Base-by-base conservation (phyloP, 2,329 filamentous ascomycete species). In the Knufia petricola region DNA sequence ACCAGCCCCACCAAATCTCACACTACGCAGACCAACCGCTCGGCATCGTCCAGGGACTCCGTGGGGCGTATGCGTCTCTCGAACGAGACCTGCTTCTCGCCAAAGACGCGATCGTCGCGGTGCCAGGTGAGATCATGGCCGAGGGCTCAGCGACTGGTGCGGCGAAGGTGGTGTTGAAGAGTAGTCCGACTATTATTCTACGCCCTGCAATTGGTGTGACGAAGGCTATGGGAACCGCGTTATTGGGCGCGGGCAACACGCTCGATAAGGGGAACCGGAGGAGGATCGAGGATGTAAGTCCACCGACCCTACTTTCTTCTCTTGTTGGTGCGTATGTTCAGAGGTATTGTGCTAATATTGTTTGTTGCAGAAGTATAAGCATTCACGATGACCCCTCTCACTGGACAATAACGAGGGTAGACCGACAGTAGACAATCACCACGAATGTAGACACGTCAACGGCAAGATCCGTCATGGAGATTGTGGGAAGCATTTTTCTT, bases 11-110 rank as follows among this genome's bases (percentile, higher is more conserved):
- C 57, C 84, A 85, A 54, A 86, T 95, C 54, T 94, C 86, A 8
- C 77, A 90, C 1, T 98, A 98, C 61, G 92, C 94, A 0, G 86
- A 96, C 58, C 92, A 96, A 62, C 94, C 94, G 0, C 79, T 92
- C 1, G 87, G 87, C 1, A 85, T 98, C 2, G 75, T 90, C 2
- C 86, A 94, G 58, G 92, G 92, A 2, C 71, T 98, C 13, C 77
- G 85, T 2, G 85, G 85, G 10, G 92, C 88, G 3, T 90, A 89
- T 59, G 73, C 81, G 23, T 86, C 88, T 46, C 74, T 98, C 23
- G 82, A 89, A 52, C 79, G 88, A 28, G 94, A 98, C 64, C 72
- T 98, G n/a, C 75, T 90, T 32, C 73, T 89, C 38, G 87, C 92
- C 0, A 76, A 83, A 49, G 88, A 98, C 66, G 92, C 90, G 8